A percentile compares a stretch with the other conserved stretches of the same genome.
Conservation (phyloP, 495 filamentous ascomycete species). For the Cercophora scortea region DNA sequence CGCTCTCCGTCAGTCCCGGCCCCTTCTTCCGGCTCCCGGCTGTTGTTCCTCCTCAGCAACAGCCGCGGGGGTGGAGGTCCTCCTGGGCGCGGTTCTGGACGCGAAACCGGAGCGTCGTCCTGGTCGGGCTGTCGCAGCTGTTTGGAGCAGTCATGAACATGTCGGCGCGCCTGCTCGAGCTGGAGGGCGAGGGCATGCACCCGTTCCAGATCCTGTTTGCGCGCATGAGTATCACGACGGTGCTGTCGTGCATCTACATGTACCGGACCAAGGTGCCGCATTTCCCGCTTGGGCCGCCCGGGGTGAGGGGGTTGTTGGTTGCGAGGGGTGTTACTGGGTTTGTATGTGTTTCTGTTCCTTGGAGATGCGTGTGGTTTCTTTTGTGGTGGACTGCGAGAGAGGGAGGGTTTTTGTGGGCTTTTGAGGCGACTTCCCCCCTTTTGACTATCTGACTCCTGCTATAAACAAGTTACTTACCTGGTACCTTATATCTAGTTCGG, state of each 20-base stretch:
- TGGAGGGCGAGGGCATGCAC: conserved; percentile 66
- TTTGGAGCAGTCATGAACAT: conserved; percentile 90
- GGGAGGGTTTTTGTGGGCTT: too few relatives aligned
- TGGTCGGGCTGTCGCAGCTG: conserved; percentile 70
- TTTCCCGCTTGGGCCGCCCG: conserved; percentile 61
- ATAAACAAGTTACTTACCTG: not conserved
- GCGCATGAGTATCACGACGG: conserved; percentile 69
- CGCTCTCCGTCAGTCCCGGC: conserved; percentile 17
- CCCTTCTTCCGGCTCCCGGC: conserved; percentile 7
- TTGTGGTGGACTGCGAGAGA: too few relatives aligned
- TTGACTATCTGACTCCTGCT: conserved; percentile 11
- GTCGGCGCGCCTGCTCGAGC: conserved; percentile 68
- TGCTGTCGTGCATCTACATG: conserved; percentile 67
- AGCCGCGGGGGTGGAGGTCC: not conserved
- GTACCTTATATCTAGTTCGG: conserved; percentile 52
- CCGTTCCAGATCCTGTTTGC: conserved; percentile 87
- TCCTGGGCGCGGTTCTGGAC: conserved; percentile 18
- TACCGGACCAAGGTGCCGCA: conserved; percentile 58
- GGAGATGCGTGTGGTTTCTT: too few relatives aligned
- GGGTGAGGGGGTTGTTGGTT: conserved; percentile 59
- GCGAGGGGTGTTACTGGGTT: conserved; percentile 69
- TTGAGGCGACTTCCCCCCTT: not conserved
- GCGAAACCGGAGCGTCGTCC: conserved; percentile 63
- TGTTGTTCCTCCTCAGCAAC: not conserved
- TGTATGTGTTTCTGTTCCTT: conserved; percentile 18